Evolutionary conservation across 345 rosid species (phyloP).

Genomic region (Arabidopsis suecica): DNA sequence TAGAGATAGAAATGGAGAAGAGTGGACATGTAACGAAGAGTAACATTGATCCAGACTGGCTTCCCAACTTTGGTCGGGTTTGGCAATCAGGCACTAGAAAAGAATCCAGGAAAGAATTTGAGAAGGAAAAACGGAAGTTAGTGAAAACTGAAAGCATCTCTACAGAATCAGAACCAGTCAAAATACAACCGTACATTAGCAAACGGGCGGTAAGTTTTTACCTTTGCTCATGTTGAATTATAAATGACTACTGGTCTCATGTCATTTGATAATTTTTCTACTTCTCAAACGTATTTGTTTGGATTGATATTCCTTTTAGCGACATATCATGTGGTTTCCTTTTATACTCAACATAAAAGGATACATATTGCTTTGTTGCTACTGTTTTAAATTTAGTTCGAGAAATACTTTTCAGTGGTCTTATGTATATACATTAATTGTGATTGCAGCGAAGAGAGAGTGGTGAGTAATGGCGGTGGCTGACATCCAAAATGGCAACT

Average conservation of each 20-base stretch:
- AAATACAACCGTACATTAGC: conserved; percentile 73
- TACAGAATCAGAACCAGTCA: conserved; percentile 49
- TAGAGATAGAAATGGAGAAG: conserved; percentile 86
- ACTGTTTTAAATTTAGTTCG: not conserved
- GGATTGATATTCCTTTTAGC: conserved; percentile 1
- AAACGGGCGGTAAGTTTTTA: conserved; percentile 64
- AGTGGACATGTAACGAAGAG: conserved; percentile 63
- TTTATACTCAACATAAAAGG: conserved; percentile 8
- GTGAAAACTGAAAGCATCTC: conserved; percentile 53
- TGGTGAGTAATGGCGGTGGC: conserved; percentile 44
- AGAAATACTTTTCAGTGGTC: conserved; percentile 3
- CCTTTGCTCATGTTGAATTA: conserved; percentile 17
- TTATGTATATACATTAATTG: conserved; percentile 26
- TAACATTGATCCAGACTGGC: conserved; percentile 70
- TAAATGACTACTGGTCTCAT: not conserved
- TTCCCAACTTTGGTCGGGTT: conserved; percentile 94
- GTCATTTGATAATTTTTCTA: not conserved
- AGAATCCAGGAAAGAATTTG: conserved; percentile 91
- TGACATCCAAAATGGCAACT: conserved; percentile 31
- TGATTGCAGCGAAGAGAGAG: conserved; percentile 43
- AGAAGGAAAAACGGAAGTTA: conserved; percentile 65
- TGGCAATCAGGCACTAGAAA: conserved; percentile 94
- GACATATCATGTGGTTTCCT: conserved; percentile 10
- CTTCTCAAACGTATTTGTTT: not conserved
- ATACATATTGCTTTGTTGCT: not conserved